These are phyloP conservation scores for Fagopyrum esculentum DNA, from an alignment of 148 eudicot species.

Conservation along the genomic window DNA sequence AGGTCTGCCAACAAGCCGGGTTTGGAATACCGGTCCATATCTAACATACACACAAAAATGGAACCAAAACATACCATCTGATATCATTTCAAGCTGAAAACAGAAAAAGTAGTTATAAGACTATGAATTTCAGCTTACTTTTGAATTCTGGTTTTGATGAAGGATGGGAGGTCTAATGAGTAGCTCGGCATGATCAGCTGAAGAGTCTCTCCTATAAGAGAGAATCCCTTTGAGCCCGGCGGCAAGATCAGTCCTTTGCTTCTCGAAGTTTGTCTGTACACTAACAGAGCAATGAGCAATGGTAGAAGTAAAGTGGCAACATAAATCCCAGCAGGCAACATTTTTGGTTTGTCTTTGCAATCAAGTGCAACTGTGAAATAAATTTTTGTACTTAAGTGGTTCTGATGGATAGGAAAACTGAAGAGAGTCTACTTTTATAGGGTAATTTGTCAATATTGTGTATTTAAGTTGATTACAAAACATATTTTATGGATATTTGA, in stretches of 20 bases:
- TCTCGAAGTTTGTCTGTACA: constrained; percentile 11
- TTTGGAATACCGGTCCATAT: constrained; percentile 40
- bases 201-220: constrained; percentile 38
- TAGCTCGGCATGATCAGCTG: constrained; percentile 31
- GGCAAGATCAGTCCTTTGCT: constrained; percentile 19
- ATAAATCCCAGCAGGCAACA: constrained; percentile 14
- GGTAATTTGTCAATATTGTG: neutral
- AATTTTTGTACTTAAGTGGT: neutral
- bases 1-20: constrained; percentile 39
- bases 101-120: too few relatives aligned
- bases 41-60: constrained; percentile 11
- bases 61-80: too few relatives aligned
- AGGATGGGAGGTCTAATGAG: constrained; percentile 28
- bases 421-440: neutral
- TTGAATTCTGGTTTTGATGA: constrained; percentile 27
- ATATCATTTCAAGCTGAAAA: too few relatives aligned
- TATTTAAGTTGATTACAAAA: neutral
- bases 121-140: constrained; percentile 14
- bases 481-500: neutral
- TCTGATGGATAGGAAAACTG: neutral
- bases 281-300: constrained; percentile 12
- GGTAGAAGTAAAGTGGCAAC: constrained; percentile 19
- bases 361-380: neutral
- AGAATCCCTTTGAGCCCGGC: constrained; percentile 37
- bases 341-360: neutral